Base-by-base conservation (phyloP, 148 eudicot genomes). In the Rhododendron molle region DNA sequence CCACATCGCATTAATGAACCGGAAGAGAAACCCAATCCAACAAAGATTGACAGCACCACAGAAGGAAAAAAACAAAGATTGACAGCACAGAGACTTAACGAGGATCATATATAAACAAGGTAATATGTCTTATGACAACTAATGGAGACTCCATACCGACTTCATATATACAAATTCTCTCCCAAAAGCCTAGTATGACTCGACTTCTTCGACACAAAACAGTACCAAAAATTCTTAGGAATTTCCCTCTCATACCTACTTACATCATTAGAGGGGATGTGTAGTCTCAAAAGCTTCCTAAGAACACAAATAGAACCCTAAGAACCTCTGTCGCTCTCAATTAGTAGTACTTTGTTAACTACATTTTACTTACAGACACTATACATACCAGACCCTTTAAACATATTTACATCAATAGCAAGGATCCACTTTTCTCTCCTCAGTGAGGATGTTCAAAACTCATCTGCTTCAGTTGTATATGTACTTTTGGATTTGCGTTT, bases 391-490 rank as follows among this genome's bases (percentile, higher is more conserved):
- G 86, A 88, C 85, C 80, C 88, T 84, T 71, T 84, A 76, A 74
- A 87, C 89, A 81, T 91, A 93, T 92, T 76, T 90, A 92, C 93
- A 93, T 78, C 67, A 65, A 83, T 56, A 89, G 82, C 88, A 76
- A 86, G 52, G 71, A 60, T 60, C 80, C 80, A 71, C 15, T 65
- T 71, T 67, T 79, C 21, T 82, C 88, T 83, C 83, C 83, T 85
- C 60, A 85, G 78, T 85, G 83, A 82, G 85, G 85, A 81, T 86
- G 52, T 47, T 85, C 87, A 81, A 60, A 81, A 81, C 40, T 81
- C 84, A 60, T 88, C 88, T 81, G 87, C 74, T 84, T 81, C 89
- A 11, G 36, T 76, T 85, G 77, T 62, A 2, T 87, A 81, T 76
- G 84, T 71, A 82, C 80, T 76, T 30, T 44, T 15, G 50, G n/a